Evolutionary conservation across 257 asterid species (phyloP).

Genomic region (Primulina tabacum): DNA sequence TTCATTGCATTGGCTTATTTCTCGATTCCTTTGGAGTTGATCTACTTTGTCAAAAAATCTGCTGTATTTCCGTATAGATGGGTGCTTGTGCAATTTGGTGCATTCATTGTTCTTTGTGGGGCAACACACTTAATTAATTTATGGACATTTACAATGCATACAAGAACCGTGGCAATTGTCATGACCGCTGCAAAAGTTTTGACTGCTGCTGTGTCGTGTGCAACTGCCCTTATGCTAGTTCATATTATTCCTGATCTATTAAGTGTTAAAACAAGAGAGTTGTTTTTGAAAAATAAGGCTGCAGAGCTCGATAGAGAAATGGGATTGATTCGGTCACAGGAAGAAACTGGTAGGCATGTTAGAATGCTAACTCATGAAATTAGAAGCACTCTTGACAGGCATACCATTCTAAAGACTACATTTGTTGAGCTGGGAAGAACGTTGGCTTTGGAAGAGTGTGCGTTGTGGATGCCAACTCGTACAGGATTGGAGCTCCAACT

Average conservation of each 20-base stretch:
- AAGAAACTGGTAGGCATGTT: conserved; percentile 96
- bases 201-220: conserved; percentile 95
- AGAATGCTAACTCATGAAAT: conserved; percentile 98
- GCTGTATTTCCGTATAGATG: conserved; percentile 95
- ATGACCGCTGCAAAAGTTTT: conserved; percentile 77
- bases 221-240: conserved; percentile 92
- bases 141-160: conserved; percentile 81
- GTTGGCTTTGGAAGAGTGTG: conserved; percentile 85
- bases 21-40: conserved; percentile 92
- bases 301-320: conserved; percentile 96
- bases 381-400: conserved; percentile 96
- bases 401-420: conserved; percentile 85
- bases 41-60: conserved; percentile 93
- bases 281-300: conserved; percentile 85
- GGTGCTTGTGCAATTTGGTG: conserved; percentile 99
- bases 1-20: conserved; percentile 98
- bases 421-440: conserved; percentile 95
- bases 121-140: conserved; percentile 90
- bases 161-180: conserved; percentile 85
- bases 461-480: conserved; percentile 97
- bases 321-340: conserved; percentile 97
- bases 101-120: conserved; percentile 96
- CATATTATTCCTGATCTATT: conserved; percentile 93
- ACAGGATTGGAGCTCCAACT: conserved; percentile 93
- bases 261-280: conserved; percentile 92